A percentile compares a stretch with the other conserved stretches of the same genome.
Evolutionary conservation across 177 flowering plant species (phyloP).

Genomic region (Vitis hybrid): DNA sequence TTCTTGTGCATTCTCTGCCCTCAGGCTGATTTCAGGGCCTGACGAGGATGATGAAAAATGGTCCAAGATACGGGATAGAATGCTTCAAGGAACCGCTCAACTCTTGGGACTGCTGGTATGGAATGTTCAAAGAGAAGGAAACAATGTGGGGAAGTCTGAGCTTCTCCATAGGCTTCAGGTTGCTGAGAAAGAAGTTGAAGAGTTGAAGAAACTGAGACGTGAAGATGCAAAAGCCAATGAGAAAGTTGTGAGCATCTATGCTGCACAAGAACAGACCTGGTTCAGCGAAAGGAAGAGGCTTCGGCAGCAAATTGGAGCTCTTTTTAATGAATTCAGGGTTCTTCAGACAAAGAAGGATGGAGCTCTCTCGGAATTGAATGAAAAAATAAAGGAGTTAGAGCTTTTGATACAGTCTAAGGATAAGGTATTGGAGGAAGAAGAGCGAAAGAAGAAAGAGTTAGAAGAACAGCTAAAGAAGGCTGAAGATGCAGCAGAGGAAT

Average conservation of each 20-base stretch:
- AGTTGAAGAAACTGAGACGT: constrained; percentile 61
- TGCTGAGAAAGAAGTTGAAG: constrained; percentile 56
- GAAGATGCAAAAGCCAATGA: constrained; percentile 96
- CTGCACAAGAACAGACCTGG: constrained; percentile 87
- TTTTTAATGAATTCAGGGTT: constrained; percentile 50
- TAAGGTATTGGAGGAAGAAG: constrained; percentile 50
- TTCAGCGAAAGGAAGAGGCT: constrained; percentile 69
- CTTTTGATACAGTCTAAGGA: constrained; percentile 45
- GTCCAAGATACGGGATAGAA: constrained; percentile 43
- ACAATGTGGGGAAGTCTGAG: constrained; percentile 25
- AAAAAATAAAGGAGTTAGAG: constrained; percentile 52
- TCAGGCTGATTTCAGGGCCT: constrained; percentile 42
- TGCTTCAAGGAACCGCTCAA: constrained; percentile 77
- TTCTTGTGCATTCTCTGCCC: constrained; percentile 81
- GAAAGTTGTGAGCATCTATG: constrained; percentile 82
- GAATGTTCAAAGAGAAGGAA: constrained; percentile 54
- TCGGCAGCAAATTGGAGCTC: constrained; percentile 61
- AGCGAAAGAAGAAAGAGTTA: constrained; percentile 42
- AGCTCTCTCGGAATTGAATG: constrained; percentile 43
- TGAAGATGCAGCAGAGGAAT: constrained; percentile 43
- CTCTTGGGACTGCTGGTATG: constrained; percentile 78
- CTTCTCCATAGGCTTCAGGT: constrained; percentile 51
- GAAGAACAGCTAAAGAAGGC: constrained; percentile 54
- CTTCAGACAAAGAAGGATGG: constrained; percentile 50
- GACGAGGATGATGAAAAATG: constrained; percentile 36